Evolutionary conservation across 371 early-diverging fungal species (phyloP).

Genomic region (Smittium culicis): DNA sequence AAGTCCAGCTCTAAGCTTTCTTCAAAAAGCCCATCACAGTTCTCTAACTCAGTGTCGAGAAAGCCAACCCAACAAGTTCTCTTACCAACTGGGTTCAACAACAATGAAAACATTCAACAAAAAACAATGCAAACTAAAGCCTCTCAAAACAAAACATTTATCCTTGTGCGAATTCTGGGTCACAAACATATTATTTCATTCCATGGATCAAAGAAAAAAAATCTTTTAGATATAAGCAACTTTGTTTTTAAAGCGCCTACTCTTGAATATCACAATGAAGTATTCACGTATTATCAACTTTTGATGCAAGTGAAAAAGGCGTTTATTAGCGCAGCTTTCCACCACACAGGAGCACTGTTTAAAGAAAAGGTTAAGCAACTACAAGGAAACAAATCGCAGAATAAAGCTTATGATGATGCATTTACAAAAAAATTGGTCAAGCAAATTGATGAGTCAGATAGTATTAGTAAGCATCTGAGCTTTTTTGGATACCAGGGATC

Average conservation of each 20-base stretch:
- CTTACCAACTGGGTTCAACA: neutral
- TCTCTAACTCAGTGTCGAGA: neutral
- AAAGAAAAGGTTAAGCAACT: slow-evolving; percentile 43
- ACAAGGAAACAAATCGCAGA: slow-evolving; percentile 28
- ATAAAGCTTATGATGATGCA: slow-evolving; percentile 15
- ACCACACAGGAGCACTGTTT: slow-evolving; percentile 49
- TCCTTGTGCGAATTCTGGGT: slow-evolving; percentile 49
- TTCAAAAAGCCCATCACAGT: neutral
- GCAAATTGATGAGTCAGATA: slow-evolving; percentile 8
- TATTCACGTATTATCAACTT: slow-evolving; percentile 52
- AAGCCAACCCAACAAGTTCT: neutral
- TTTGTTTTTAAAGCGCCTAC: slow-evolving; percentile 51
- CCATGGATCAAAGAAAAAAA: slow-evolving; percentile 36
- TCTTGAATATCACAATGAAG: slow-evolving; percentile 51
- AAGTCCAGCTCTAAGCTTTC: neutral
- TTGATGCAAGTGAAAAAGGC: slow-evolving; percentile 46
- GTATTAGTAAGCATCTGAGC: neutral
- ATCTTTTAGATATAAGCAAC: slow-evolving; percentile 46
- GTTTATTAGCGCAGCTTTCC: slow-evolving; percentile 41
- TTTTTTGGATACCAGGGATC: neutral
- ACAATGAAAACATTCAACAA: slow-evolving; percentile 19
- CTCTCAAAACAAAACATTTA: slow-evolving; percentile 45
- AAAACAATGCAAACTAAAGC: slow-evolving; percentile 47
- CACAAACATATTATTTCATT: slow-evolving; percentile 46
- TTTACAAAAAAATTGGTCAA: slow-evolving; percentile 8